Conservation (phyloP, 2,329 filamentous ascomycete species). For the Trematosphaeria pertusa region DNA sequence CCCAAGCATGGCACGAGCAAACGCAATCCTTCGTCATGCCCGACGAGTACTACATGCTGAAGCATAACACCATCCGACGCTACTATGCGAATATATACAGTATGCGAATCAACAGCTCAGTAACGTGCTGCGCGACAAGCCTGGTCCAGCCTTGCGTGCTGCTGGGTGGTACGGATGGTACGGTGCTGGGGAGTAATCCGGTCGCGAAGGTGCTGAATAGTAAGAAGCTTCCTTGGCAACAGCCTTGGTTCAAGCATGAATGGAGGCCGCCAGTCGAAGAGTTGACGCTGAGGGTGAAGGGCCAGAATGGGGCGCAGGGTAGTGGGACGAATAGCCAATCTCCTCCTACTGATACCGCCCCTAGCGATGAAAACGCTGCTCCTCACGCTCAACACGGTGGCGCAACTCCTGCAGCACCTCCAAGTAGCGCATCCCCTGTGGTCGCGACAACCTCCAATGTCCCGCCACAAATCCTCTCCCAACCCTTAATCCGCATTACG, state of each 20-base stretch:
- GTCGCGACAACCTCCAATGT: no score
- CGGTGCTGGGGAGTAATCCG: conserved; percentile 60
- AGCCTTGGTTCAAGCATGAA: conserved; percentile 65
- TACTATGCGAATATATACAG: conserved; percentile 57
- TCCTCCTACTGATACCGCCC: no score
- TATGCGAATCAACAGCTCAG: conserved; percentile 46
- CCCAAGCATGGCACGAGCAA: conserved; percentile 63
- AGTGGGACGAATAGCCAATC: background rate
- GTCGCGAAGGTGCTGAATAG: conserved; percentile 58
- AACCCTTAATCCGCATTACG: conserved; percentile 45
- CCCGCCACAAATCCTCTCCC: conserved; percentile 17
- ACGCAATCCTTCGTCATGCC: conserved; percentile 61
- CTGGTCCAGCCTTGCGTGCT: conserved; percentile 63
- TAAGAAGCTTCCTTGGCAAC: conserved; percentile 60
- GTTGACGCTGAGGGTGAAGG: conserved; percentile 12
- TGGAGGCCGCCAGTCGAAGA: conserved; percentile 51
- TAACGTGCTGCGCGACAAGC: conserved; percentile 55
- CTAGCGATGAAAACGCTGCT: no score
- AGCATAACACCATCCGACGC: conserved; percentile 58
- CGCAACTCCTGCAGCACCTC: background rate
- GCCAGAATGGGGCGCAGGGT: background rate
- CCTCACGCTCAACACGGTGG: no score
- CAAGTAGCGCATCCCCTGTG: background rate
- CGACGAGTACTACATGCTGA: conserved; percentile 62
- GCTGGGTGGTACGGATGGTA: conserved; percentile 60